These are phyloP conservation scores for Rhodotorula sp. DNA, from an alignment of 1,284 basidiomycete species.

Conservation along the genomic window DNA sequence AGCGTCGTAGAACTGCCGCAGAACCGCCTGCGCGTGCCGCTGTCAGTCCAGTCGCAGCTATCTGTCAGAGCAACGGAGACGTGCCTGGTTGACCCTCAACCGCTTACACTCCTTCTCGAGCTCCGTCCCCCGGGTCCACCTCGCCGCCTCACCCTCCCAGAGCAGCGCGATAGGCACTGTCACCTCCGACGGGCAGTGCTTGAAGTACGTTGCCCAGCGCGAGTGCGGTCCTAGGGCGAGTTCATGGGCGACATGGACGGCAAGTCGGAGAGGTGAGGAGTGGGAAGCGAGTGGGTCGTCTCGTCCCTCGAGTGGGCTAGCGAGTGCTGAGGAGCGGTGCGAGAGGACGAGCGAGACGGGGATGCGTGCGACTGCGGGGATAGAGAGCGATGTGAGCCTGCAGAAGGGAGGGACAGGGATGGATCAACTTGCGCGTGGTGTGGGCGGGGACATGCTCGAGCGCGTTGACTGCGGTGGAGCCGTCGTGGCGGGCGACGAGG, in stretches of 20 bases:
- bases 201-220: conserved; percentile 52
- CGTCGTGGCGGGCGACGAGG: not conserved
- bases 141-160: conserved; percentile 48
- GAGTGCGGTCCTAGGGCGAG: conserved; percentile 48
- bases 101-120: conserved; percentile 47
- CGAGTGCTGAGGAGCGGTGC: conserved; percentile 43
- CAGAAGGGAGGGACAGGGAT: too few species aligned
- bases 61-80: conserved; percentile 5
- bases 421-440: not conserved
- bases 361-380: conserved; percentile 50
- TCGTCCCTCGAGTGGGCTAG: not conserved
- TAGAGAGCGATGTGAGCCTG: not conserved
- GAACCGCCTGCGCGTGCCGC: not conserved
- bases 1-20: conserved; percentile 1
- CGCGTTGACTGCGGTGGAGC: not conserved
- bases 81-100: conserved; percentile 46
- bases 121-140: conserved; percentile 51
- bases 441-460: not conserved
- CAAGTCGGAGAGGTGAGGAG: conserved; percentile 48
- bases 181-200: conserved; percentile 47
- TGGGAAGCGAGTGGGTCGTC: conserved; percentile 3
- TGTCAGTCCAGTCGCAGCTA: too few species aligned
- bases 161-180: conserved; percentile 48
- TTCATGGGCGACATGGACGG: conserved; percentile 53
- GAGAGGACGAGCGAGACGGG: conserved; percentile 52